Conservation (phyloP, 441 rosid species). For the Isatis lusitanica region DNA sequence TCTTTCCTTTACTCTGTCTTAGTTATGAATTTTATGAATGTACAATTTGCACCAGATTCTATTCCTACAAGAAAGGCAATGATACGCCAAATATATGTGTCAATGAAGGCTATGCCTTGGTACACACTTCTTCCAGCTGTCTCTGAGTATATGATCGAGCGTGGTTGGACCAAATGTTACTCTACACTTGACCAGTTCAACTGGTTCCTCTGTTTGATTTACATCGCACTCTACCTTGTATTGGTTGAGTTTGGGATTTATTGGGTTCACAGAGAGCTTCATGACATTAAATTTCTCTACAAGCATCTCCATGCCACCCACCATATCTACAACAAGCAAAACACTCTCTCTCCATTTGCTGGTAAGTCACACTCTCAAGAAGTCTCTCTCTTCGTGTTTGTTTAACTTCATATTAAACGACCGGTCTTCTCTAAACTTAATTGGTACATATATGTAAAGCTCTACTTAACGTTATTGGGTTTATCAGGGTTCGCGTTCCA, state of each 20-base stretch:
- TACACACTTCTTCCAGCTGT: slow-evolving; percentile 67
- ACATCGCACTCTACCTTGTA: slow-evolving; percentile 54
- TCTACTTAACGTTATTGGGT: not conserved
- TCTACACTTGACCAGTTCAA: slow-evolving; percentile 59
- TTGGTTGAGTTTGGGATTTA: slow-evolving; percentile 75
- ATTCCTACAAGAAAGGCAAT: slow-evolving; percentile 71
- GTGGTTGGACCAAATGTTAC: slow-evolving; percentile 83
- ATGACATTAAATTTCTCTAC: slow-evolving; percentile 78
- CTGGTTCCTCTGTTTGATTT: slow-evolving; percentile 50
- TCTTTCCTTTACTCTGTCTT: not conserved
- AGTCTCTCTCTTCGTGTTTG: not conserved
- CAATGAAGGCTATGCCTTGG: slow-evolving; percentile 89
- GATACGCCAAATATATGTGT: slow-evolving; percentile 74
- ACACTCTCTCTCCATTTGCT: slow-evolving; percentile 87
- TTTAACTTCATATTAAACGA: not conserved
- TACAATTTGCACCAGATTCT: slow-evolving; percentile 50
- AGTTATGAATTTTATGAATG: not conserved
- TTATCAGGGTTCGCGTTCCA: slow-evolving; percentile 73
- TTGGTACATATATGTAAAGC: not conserved
- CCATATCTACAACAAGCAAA: slow-evolving; percentile 88
- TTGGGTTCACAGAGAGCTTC: slow-evolving; percentile 82
- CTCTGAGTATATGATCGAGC: slow-evolving; percentile 80
- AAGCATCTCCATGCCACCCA: slow-evolving; percentile 81
- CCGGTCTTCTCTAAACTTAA: not conserved
- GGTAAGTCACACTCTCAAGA: slow-evolving; percentile 43